Base-by-base conservation (phyloP, 306 rosid species). In the Rubus parviflorus region DNA sequence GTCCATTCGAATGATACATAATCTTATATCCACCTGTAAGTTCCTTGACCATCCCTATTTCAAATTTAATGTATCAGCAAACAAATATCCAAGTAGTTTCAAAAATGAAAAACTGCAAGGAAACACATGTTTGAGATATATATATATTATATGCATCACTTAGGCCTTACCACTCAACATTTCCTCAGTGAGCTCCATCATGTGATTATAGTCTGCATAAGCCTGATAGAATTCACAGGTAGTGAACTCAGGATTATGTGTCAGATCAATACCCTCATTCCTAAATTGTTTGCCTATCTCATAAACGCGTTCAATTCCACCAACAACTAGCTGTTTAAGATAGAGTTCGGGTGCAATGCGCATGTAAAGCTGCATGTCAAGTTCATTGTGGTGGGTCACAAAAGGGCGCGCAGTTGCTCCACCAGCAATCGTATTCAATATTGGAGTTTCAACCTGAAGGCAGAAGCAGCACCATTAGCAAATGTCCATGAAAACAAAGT, bases 351-450 rank as follows among this genome's bases (percentile, higher is more conserved):
- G 97, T 5, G 98, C 98, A 87, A 94, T 88, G 46, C 97, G 85
- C 98, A 92, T 89, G 81, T 69, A 92, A 63, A 95, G 83, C 60
- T 80, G 85, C 98, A 92, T 89, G 85, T 92, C 87, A 67, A 95
- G 96, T 0, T 95, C 97, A 78, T 95, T 95, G 83, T 95, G 98
- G 78, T 88, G 90, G 25, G 98, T 95, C 23, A 87, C 90, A 85
- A 95, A 90, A 25, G 98, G 98, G 60, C 92, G 92, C 13, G 98
- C 98, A 35, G 98, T 94, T 79, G 97, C 98, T 84, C 97, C 98
- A 78, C 97, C 97, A 68, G 98, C 88, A 83, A 90, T 89, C 93
- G 87, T 90, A 79, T 92, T 92, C 98, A 94, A 84, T 96, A 94
- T 94, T 51, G 98, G 98, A 46, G 98, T 92, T 88, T 95, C 98